A percentile compares a stretch with the other conserved stretches of the same genome.
Conservation (phyloP, 2,329 filamentous ascomycete species). For the Alternaria panax region DNA sequence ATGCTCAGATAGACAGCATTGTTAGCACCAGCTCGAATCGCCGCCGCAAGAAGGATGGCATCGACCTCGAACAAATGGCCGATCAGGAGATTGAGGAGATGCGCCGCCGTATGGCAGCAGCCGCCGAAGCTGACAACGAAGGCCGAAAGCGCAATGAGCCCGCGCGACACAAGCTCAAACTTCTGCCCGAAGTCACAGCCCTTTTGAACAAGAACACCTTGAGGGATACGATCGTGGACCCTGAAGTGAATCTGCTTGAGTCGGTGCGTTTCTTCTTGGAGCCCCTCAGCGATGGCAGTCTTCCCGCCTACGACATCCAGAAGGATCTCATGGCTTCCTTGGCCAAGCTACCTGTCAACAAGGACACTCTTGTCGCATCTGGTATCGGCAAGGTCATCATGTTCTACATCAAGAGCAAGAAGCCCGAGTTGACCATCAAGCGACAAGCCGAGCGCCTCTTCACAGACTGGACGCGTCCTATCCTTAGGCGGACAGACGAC, state of each 20-base stretch:
- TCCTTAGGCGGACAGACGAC: conserved; percentile 91
- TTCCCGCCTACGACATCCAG: conserved; percentile 97
- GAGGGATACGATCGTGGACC: conserved; percentile 84
- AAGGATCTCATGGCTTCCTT: conserved; percentile 88
- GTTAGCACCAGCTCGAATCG: conserved; percentile 82
- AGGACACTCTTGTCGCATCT: conserved; percentile 86
- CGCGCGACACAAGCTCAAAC: conserved; percentile 90
- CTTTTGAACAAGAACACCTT: conserved; percentile 90
- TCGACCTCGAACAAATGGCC: conserved; percentile 88
- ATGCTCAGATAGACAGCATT: conserved; percentile 86
- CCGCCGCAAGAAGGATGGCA: conserved; percentile 81
- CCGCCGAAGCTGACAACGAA: conserved; percentile 84
- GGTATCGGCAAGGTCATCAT: conserved; percentile 95
- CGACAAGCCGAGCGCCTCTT: conserved; percentile 91
- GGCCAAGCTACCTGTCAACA: conserved; percentile 82
- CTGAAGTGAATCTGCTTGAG: conserved; percentile 93
- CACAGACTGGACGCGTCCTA: conserved; percentile 93
- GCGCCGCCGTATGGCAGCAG: conserved; percentile 87
- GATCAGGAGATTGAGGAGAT: conserved; percentile 90
- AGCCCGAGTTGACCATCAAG: conserved; percentile 87
- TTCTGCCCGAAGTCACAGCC: conserved; percentile 87
- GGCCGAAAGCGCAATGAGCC: conserved; percentile 81
- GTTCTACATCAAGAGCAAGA: conserved; percentile 96
- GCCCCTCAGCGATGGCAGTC: conserved; percentile 88
- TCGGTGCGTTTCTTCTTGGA: conserved; percentile 98